A percentile compares a stretch with the other conserved stretches of the same genome.
Conservation (phyloP, 2,329 filamentous ascomycete species). For the Xylariaceae sp. region DNA sequence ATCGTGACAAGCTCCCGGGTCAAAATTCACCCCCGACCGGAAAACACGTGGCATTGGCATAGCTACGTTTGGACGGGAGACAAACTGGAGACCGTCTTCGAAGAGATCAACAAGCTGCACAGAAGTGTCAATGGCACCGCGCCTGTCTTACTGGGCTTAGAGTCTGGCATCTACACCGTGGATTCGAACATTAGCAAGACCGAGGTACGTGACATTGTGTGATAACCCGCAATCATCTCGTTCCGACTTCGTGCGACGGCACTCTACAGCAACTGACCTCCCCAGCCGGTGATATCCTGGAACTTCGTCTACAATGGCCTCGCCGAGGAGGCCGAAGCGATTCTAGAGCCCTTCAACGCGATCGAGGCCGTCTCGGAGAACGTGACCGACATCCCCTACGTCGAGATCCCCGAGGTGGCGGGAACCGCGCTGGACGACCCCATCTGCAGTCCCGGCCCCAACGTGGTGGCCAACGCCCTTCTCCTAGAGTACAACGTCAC, state of each 20-base stretch:
- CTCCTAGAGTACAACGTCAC: constrained; percentile 1
- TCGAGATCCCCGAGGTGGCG: neutral
- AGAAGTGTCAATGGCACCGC: too few species aligned
- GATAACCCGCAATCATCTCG: too few species aligned
- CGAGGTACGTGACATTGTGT: too few species aligned
- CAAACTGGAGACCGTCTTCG: neutral
- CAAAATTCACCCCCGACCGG: constrained; percentile 8
- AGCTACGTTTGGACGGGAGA: neutral
- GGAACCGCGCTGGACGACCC: neutral
- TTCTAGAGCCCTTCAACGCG: neutral
- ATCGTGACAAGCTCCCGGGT: constrained; percentile 19
- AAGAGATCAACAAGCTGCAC: neutral
- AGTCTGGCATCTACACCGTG: too few species aligned
- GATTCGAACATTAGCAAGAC: too few species aligned
- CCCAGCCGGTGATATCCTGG: neutral
- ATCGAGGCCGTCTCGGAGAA: neutral
- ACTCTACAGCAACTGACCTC: too few species aligned
- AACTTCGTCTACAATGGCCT: neutral
- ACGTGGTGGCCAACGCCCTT: neutral
- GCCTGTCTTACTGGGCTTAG: too few species aligned
- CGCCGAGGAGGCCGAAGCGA: neutral
- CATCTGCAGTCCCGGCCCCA: neutral
- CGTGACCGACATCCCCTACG: neutral
- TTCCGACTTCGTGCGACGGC: too few species aligned
- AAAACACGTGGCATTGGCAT: neutral